These are phyloP conservation scores for Kwoniella pini DNA, from an alignment of 768 basidiomycete genomes.

Conservation along the genomic window DNA sequence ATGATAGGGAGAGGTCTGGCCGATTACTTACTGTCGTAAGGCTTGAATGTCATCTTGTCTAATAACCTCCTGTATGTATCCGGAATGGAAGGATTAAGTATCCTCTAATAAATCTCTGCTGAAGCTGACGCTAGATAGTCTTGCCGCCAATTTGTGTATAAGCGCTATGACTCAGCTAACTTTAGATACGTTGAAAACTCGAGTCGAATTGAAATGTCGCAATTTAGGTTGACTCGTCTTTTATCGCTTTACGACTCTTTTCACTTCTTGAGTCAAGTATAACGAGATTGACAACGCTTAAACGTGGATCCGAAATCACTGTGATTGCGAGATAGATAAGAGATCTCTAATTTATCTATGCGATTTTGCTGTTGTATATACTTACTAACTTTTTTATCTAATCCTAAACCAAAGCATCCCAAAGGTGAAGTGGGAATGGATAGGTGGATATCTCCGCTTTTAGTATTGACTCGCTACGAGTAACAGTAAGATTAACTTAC, in stretches of 20 bases:
- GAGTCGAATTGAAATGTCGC: conserved; percentile 7
- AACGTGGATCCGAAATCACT: background rate
- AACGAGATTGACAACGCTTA: too few species aligned
- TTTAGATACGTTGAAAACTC: background rate
- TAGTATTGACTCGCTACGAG: background rate
- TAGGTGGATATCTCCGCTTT: conserved; percentile 2
- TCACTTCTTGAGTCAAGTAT: too few species aligned
- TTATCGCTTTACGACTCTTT: background rate
- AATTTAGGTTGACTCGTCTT: background rate
- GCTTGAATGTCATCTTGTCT: conserved; percentile 33
- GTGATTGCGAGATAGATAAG: background rate
- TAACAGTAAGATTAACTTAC: background rate
- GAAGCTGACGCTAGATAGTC: background rate
- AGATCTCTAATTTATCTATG: background rate
- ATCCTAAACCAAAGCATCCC: too few species aligned
- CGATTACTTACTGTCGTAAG: conserved; percentile 35
- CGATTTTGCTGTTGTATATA: background rate
- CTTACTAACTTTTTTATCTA: conserved; percentile 1
- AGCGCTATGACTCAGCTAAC: conserved; percentile 9
- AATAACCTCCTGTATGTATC: background rate
- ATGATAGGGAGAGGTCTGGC: background rate
- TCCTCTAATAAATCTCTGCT: background rate
- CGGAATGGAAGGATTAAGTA: background rate
- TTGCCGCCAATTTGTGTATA: background rate
- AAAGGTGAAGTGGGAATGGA: too few species aligned